Conservation (phyloP, 192 early-diverging fungal genomes). For the Dimargaris cristalligena region DNA sequence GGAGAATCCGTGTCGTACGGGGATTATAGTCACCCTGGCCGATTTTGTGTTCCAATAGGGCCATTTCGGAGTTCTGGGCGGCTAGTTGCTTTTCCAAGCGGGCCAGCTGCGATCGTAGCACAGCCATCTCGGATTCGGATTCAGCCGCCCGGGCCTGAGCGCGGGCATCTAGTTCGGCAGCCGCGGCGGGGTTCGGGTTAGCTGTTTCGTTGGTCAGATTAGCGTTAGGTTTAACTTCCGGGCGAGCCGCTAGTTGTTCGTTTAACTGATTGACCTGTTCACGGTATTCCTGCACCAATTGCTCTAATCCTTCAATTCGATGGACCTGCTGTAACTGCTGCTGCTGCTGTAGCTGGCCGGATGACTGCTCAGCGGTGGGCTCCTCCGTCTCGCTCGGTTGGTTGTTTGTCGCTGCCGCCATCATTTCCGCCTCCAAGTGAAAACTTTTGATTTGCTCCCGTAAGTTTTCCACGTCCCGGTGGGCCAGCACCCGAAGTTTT, state of each 20-base stretch:
- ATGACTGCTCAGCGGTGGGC: slow-evolving; percentile 32
- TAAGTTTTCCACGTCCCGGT: slow-evolving; percentile 42
- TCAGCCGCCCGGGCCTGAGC: slow-evolving; percentile 13
- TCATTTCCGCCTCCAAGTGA: slow-evolving; percentile 25
- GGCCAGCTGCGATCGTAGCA: slow-evolving; percentile 20
- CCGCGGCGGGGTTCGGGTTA: neutral
- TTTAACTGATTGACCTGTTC: slow-evolving; percentile 12
- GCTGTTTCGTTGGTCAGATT: neutral
- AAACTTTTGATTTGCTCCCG: slow-evolving; percentile 42
- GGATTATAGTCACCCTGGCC: slow-evolving; percentile 45
- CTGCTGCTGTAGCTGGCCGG: slow-evolving; percentile 34
- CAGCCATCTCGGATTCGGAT: slow-evolving; percentile 12
- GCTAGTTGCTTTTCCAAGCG: slow-evolving; percentile 20
- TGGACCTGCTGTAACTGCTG: no score
- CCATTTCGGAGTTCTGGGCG: slow-evolving; percentile 33
- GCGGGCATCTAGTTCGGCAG: neutral
- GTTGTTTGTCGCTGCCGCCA: slow-evolving; percentile 1
- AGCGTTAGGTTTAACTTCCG: neutral
- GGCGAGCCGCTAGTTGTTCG: slow-evolving; percentile 13
- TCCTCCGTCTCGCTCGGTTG: neutral
- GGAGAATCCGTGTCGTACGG: slow-evolving; percentile 40
- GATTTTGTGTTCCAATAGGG: slow-evolving; percentile 38
- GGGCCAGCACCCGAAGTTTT: slow-evolving; percentile 30
- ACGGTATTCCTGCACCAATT: slow-evolving; percentile 31
- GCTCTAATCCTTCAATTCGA: slow-evolving; percentile 45